phyloP scores from a whole-genome alignment of 345 rosid species.

The Ricinus communis region DNA sequence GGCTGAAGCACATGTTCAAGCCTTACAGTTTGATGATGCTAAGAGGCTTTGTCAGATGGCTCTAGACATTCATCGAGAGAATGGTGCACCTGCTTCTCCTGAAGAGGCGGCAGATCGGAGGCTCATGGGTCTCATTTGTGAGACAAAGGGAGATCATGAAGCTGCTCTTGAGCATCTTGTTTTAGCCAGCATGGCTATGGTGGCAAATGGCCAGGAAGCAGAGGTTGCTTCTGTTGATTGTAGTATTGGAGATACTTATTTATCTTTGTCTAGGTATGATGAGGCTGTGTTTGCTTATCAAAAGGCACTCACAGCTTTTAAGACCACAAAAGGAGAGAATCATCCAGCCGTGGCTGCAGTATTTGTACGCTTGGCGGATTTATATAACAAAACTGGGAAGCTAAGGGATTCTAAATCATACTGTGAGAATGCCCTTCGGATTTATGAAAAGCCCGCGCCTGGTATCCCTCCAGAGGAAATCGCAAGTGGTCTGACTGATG shows the following conservation, averaged over 20 bases:
- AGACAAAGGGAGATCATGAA: slow-evolving; percentile 79
- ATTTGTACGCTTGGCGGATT: slow-evolving; percentile 79
- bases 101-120: slow-evolving; percentile 92
- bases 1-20: slow-evolving; percentile 94
- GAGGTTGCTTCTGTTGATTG: slow-evolving; percentile 89
- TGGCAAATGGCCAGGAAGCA: slow-evolving; percentile 57
- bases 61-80: slow-evolving; percentile 71
- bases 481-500: slow-evolving; percentile 78
- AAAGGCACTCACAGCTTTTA: slow-evolving; percentile 75
- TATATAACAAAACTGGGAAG: slow-evolving; percentile 78
- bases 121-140: slow-evolving; percentile 90
- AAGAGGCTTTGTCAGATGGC: slow-evolving; percentile 81
- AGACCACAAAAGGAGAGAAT: slow-evolving; percentile 71
- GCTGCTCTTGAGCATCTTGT: slow-evolving; percentile 92
- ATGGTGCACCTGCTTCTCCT: slow-evolving; percentile 51
- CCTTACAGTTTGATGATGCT: slow-evolving; percentile 86
- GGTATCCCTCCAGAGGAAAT: slow-evolving; percentile 73
- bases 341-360: slow-evolving; percentile 82
- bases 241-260: slow-evolving; percentile 87
- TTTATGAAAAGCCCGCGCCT: slow-evolving; percentile 56
- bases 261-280: slow-evolving; percentile 78
- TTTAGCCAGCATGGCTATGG: slow-evolving; percentile 91
- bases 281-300: slow-evolving; percentile 88
- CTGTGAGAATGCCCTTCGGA: slow-evolving; percentile 78
- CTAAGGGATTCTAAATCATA: slow-evolving; percentile 74